phyloP scores from a whole-genome alignment of 2,329 filamentous ascomycete species.

The Penicillium sp. region DNA sequence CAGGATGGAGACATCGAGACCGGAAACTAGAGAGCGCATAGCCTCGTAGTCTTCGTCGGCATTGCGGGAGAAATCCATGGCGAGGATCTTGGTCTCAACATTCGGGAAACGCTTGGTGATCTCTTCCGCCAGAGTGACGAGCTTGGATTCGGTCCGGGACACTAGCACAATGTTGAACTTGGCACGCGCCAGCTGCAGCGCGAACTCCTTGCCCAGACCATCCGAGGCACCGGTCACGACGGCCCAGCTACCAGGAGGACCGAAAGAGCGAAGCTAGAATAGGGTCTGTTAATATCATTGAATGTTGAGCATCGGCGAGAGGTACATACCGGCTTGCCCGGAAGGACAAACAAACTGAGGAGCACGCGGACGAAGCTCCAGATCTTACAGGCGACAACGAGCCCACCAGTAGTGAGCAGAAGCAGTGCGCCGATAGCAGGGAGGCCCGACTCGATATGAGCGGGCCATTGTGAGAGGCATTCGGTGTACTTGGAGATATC shows the following conservation, averaged over 20 bases:
- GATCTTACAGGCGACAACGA: conserved; percentile 57
- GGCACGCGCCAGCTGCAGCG: conserved; percentile 80
- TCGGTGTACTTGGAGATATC: conserved; percentile 32
- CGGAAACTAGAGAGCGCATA: conserved; percentile 65
- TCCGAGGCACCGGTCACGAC: conserved; percentile 94
- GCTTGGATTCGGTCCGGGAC: conserved; percentile 91
- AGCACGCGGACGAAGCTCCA: conserved; percentile 61
- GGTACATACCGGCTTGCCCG: conserved; percentile 48
- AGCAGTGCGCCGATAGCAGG: conserved; percentile 36
- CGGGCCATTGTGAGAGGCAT: conserved; percentile 35
- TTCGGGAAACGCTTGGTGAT: conserved; percentile 66
- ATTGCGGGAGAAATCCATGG: conserved; percentile 89
- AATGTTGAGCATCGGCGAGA: not conserved
- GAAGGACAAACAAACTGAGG: conserved; percentile 66
- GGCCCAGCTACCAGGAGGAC: conserved; percentile 88
- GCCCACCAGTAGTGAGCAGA: conserved; percentile 52
- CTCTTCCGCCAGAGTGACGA: conserved; percentile 72
- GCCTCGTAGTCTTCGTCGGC: conserved; percentile 74
- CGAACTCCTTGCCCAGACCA: conserved; percentile 95
- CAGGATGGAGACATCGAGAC: conserved; percentile 78
- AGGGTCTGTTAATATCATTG: conserved; percentile 13
- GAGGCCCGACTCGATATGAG: conserved; percentile 36
- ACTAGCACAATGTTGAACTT: conserved; percentile 95
- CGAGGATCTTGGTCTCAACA: conserved; percentile 71
- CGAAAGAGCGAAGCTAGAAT: conserved; percentile 78